Base-by-base conservation (phyloP, 768 basidiomycete species). In the Coprinopsis cinerea region DNA sequence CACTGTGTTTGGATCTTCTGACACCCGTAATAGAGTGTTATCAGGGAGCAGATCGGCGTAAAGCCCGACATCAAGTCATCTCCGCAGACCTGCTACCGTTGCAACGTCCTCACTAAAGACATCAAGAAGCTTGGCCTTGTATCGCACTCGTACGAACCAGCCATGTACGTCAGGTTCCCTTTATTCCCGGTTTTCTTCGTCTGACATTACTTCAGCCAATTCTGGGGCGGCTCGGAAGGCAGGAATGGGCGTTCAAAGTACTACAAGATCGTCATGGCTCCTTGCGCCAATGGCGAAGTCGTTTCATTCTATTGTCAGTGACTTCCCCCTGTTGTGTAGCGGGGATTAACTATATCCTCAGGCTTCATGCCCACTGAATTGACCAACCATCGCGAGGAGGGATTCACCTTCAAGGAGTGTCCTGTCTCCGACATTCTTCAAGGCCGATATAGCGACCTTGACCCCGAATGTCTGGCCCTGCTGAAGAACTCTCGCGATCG, bases 231-330 rank as follows among this genome's bases (percentile, higher is more conserved):
- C 2, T 55, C 61, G 18, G 44, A 48, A 23, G 62, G 60, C 6
- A 56, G 59, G 41, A 61, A 62, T 35, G 63, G 64, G 1, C 58
- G 61, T 3, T 61, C 61, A 36, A 64, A 65, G 51, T 67, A 65
- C 48, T 67, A 64, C 55, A 67, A 67, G 52, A 63, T 67, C 30
- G 64, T 67, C 36, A 67, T 67, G 65, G 59, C 60, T 7, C 63
- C 65, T 7, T 65, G 64, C 44, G 55, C 63, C 18, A 59, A 53
- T 6, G 61, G 59, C 28, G 63, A 67, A 25, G 59, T 65, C 37
- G 61, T 65, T 10, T 65, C 65, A 1, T 65, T 66, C 43, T 65
- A 65, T 37, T 65, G 64, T 61, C 41, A 52, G 56, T 10, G 42
- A 13, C 27, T 20, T 3, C 14, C 5, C 4, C 17, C 17, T 39